Conservation (phyloP, 306 rosid species). For the Prunus mira region DNA sequence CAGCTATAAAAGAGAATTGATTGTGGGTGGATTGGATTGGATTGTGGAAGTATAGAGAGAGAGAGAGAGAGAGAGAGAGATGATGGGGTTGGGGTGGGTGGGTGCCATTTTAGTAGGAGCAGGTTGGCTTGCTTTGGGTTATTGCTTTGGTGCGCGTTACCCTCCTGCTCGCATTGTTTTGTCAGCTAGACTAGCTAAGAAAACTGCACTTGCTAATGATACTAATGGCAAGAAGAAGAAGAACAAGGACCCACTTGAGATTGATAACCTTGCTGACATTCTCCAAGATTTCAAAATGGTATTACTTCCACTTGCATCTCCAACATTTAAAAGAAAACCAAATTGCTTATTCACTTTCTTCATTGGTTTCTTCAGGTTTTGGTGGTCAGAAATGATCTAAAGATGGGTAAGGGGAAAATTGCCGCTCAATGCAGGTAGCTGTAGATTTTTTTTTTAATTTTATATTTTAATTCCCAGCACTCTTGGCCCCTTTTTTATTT, state of each 20-base stretch:
- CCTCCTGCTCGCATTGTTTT: slow-evolving; percentile 55
- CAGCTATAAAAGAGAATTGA: not conserved
- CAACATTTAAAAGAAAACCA: not conserved
- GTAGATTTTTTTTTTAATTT: not conserved
- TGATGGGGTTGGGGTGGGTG: slow-evolving; percentile 77
- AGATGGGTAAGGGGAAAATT: slow-evolving; percentile 98
- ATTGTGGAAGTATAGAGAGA: not conserved
- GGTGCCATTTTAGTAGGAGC: slow-evolving; percentile 81
- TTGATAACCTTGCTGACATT: slow-evolving; percentile 71
- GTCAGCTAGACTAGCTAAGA: slow-evolving; percentile 33
- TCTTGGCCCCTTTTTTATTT: not conserved
- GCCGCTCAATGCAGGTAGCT: slow-evolving; percentile 94
- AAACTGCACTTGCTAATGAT: slow-evolving; percentile 11
- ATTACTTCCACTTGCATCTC: not conserved
- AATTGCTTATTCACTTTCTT: not conserved
- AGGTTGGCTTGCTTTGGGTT: slow-evolving; percentile 84
- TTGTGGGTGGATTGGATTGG: not conserved
- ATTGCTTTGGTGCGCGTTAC: slow-evolving; percentile 62
- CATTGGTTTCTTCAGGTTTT: slow-evolving; percentile 48
- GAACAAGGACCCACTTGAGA: slow-evolving; percentile 57
- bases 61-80: not conserved
- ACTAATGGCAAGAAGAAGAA: slow-evolving; percentile 29
- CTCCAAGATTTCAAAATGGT: slow-evolving; percentile 93
- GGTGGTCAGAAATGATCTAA: slow-evolving; percentile 89
- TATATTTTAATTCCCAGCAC: not conserved